phyloP scores from a whole-genome alignment of 2,329 filamentous ascomycete species.

The Ophiostoma sp. region DNA sequence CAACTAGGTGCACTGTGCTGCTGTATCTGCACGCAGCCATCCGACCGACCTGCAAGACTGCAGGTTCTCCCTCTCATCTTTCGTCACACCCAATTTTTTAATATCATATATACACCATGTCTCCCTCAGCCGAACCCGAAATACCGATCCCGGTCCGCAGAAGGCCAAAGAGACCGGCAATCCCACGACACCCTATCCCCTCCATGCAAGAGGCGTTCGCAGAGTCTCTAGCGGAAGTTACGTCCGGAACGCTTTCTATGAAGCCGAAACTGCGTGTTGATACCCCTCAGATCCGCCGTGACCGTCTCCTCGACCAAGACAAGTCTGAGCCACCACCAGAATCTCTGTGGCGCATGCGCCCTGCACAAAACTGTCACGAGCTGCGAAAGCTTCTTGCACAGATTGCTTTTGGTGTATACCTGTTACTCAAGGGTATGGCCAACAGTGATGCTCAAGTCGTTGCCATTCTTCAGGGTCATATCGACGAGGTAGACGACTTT shows the following conservation, averaged over 20 bases:
- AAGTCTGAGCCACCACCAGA: slow-evolving; percentile 67
- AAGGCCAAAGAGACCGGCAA: slow-evolving; percentile 24
- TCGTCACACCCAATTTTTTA: not conserved
- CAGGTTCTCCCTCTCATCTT: not conserved
- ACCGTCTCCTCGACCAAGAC: slow-evolving; percentile 61
- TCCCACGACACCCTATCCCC: slow-evolving; percentile 61
- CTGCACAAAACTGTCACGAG: slow-evolving; percentile 75
- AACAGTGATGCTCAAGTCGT: slow-evolving; percentile 87
- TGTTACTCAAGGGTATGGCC: slow-evolving; percentile 77
- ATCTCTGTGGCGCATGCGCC: slow-evolving; percentile 68
- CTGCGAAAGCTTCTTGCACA: slow-evolving; percentile 86
- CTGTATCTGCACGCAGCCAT: not conserved
- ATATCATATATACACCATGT: not conserved
- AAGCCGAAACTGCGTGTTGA: slow-evolving; percentile 52
- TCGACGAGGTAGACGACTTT: slow-evolving; percentile 90
- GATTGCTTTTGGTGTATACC: slow-evolving; percentile 87
- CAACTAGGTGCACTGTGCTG: not conserved
- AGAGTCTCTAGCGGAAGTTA: slow-evolving; percentile 72
- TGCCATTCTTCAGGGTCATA: slow-evolving; percentile 81
- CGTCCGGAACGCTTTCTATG: slow-evolving; percentile 40
- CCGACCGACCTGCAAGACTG: not conserved
- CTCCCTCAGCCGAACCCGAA: slow-evolving; percentile 6
- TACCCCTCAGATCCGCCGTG: slow-evolving; percentile 58
- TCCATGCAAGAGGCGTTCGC: slow-evolving; percentile 77
- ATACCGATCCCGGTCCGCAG: slow-evolving; percentile 11